Percentiles rank a stretch among this genome's conserved stretches.
These are phyloP conservation scores for Xylariaceae sp. DNA, from an alignment of 2,329 filamentous ascomycete species.

Conservation along the genomic window DNA sequence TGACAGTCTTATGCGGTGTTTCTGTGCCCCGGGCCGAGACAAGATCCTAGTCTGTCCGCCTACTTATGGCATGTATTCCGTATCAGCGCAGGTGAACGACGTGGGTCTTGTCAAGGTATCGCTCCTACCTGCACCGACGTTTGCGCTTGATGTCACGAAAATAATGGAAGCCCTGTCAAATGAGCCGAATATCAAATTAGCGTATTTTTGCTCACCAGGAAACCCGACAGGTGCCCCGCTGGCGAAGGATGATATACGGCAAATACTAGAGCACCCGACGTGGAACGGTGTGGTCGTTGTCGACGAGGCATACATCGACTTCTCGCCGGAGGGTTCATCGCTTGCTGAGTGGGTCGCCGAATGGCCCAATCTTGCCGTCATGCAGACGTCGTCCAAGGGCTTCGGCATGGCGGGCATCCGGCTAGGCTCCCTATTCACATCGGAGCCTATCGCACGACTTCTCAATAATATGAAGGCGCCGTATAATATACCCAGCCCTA, in stretches of 20 bases:
- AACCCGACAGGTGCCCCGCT: constrained; percentile 89
- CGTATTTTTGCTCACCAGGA: constrained; percentile 92
- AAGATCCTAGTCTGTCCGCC: constrained; percentile 94
- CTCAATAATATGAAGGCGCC: constrained; percentile 95
- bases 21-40: constrained; percentile 86
- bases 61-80: constrained; percentile 98
- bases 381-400: constrained; percentile 98
- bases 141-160: constrained; percentile 74
- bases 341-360: constrained; percentile 91
- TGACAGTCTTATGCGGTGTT: constrained; percentile 90
- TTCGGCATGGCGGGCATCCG: constrained; percentile 95
- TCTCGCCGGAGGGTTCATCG: constrained; percentile 78
- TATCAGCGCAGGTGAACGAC: constrained; percentile 94
- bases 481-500: constrained; percentile 92
- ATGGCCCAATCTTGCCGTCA: constrained; percentile 94
- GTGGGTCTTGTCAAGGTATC: constrained; percentile 86
- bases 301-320: constrained; percentile 97
- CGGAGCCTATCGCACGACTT: constrained; percentile 74
- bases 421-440: constrained; percentile 84
- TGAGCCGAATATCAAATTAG: constrained; percentile 75
- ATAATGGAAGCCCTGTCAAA: constrained; percentile 70
- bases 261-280: constrained; percentile 80
- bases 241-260: constrained; percentile 73
- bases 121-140: constrained; percentile 72
- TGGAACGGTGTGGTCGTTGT: constrained; percentile 96